These are phyloP conservation scores for Fusarium foetens DNA, from an alignment of 2,329 filamentous ascomycete genomes.

Conservation along the genomic window DNA sequence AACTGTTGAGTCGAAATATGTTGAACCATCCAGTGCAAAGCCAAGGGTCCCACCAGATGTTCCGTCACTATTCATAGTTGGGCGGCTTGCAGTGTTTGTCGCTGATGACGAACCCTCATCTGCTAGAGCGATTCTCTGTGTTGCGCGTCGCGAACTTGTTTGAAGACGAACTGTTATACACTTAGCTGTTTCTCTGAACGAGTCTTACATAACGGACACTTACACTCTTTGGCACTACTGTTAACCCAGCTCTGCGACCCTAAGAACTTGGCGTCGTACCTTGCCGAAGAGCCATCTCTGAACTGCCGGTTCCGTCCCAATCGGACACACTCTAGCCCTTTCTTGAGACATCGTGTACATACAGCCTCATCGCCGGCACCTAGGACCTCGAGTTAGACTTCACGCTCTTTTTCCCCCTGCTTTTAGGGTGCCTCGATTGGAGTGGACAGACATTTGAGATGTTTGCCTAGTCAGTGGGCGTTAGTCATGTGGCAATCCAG, in stretches of 20 bases:
- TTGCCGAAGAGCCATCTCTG: constrained; percentile 36
- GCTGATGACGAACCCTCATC: fast-evolving
- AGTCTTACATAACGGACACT: fast-evolving
- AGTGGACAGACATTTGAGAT: constrained; percentile 34
- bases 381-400: background rate
- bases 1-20: background rate
- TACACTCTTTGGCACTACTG: constrained; percentile 37
- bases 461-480: constrained; percentile 14
- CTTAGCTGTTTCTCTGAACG: fast-evolving
- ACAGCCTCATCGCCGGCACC: constrained; percentile 13
- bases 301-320: constrained; percentile 16
- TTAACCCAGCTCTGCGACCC: constrained; percentile 36
- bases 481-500: background rate
- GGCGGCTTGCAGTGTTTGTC: fast-evolving
- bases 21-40: background rate
- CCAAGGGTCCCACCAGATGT: background rate
- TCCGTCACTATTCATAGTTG: background rate
- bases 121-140: constrained; percentile 13
- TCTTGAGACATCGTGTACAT: constrained; percentile 22
- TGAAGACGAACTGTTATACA: constrained; percentile 24
- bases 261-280: constrained; percentile 38
- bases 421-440: fast-evolving
- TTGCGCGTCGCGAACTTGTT: constrained; percentile 10
- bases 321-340: constrained; percentile 27
- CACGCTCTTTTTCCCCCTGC: background rate